Evolutionary conservation across 306 rosid genomes (phyloP).

Genomic region (Nissolia schottii): DNA sequence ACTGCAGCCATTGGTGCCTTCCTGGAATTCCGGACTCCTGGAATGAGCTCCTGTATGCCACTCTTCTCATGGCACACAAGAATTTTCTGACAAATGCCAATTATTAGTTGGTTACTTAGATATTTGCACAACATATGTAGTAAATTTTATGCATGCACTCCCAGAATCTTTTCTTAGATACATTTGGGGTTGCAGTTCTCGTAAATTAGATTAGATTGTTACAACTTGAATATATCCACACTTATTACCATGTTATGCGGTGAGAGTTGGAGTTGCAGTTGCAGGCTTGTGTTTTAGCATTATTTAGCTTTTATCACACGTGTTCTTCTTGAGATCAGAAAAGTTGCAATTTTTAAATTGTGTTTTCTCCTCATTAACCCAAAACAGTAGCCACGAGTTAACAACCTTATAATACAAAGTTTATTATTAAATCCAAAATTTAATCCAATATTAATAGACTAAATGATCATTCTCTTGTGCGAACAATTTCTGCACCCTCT

Average conservation of each 20-base stretch:
- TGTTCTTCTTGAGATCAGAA: neutral
- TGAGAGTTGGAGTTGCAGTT: neutral
- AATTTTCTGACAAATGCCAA: neutral
- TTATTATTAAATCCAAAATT: too few species aligned
- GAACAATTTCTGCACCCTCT: too few species aligned
- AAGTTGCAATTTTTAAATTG: too few species aligned
- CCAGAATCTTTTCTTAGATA: neutral
- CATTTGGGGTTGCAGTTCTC: neutral
- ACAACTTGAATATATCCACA: neutral
- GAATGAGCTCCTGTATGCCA: conserved; percentile 34
- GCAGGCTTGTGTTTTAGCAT: neutral
- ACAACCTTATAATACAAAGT: too few species aligned
- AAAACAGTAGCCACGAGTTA: too few species aligned
- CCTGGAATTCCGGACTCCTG: conserved; percentile 51
- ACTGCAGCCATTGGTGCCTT: conserved; percentile 47
- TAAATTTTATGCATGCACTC: neutral
- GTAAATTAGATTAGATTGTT: neutral
- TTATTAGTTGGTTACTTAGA: neutral
- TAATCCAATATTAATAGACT: too few species aligned
- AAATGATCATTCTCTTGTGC: too few species aligned
- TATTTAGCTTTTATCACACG: neutral
- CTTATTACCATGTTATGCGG: neutral
- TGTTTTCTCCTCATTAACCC: too few species aligned
- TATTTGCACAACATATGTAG: neutral
- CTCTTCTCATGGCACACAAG: conserved; percentile 18